Base-by-base conservation (phyloP, 441 rosid species). In the Adansonia grandidieri region DNA sequence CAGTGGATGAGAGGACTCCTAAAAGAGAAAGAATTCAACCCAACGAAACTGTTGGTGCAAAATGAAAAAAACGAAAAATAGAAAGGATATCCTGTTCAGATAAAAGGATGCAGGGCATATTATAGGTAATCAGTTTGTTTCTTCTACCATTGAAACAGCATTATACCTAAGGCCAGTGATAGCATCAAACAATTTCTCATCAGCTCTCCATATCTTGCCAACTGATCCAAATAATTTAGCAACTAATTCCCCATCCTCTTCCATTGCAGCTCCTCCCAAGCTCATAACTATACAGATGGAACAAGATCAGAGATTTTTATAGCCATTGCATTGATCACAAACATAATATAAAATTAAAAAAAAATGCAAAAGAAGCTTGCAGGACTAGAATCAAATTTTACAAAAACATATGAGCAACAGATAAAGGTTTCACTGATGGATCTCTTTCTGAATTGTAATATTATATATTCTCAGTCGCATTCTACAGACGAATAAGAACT, bases 161-260 rank as follows among this genome's bases (percentile, higher is more conserved):
- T 77, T 50, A 66, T 87, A 94, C 99, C 99, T 96, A 80, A 96
- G 86, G 75, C 90, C 99, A 80, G 98, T 94, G 79, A 94, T 80
- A 71, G 97, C 98, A 88, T 94, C 98, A 80, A 96, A 94, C 74
- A 86, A 60, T 79, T 92, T 94, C 80, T 96, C 99, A 77, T 94
- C 92, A 78, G 95, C 96, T 83, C 73, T 91, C 90, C 95, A 92
- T 20, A 92, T 87, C 84, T 92, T 94, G 80, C 98, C 98, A 56
- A 92, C 87, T 2, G 97, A 86, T 69, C 94, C 92, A 77, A 96
- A 96, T 79, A 96, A 83, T 82, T 87, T 86, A 58, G 89, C 50
- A 5, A 96, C 91, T 60, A 94, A 77, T 54, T 86, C 90, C 80
- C 89, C 97, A 79, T 94, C 98, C 80, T 87, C 91, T 84, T 88